Evolutionary conservation across 2,329 filamentous ascomycete genomes (phyloP).

Genomic region (Talaromyces rugulosus): DNA sequence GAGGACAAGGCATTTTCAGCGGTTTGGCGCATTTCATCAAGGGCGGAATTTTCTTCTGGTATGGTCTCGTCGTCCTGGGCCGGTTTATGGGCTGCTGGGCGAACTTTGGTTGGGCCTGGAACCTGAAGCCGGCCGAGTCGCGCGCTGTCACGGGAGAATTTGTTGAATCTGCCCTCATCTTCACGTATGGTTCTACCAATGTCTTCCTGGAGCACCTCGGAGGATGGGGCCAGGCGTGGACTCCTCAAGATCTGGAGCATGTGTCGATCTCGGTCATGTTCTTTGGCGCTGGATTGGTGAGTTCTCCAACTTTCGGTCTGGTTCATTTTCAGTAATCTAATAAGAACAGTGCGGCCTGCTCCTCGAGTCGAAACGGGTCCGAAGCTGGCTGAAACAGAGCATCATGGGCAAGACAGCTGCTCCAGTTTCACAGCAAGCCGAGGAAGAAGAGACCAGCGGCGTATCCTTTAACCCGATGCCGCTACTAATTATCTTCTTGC

Average conservation of each 20-base stretch:
- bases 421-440: conserved; percentile 29
- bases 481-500: conserved; percentile 75
- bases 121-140: conserved; percentile 70
- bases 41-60: conserved; percentile 91
- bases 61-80: conserved; percentile 79
- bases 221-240: conserved; percentile 67
- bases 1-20: conserved; percentile 67
- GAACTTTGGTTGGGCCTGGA: conserved; percentile 94
- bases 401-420: conserved; percentile 31
- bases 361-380: conserved; percentile 68
- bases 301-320: conserved; percentile 4
- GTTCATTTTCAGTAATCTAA: conserved; percentile 8
- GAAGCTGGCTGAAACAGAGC: conserved; percentile 51
- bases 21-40: conserved; percentile 93
- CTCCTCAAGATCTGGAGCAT: conserved; percentile 79
- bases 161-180: conserved; percentile 83
- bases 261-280: conserved; percentile 90
- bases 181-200: conserved; percentile 82
- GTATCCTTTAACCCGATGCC: conserved; percentile 86
- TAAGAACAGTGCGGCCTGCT: conserved; percentile 68
- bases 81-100: conserved; percentile 88
- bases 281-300: conserved; percentile 81
- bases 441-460: conserved; percentile 37
- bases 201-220: conserved; percentile 88
- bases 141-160: conserved; percentile 75